phyloP scores from a whole-genome alignment of 2,329 filamentous ascomycete species.

The Macrophomina pseudophaseolina region DNA sequence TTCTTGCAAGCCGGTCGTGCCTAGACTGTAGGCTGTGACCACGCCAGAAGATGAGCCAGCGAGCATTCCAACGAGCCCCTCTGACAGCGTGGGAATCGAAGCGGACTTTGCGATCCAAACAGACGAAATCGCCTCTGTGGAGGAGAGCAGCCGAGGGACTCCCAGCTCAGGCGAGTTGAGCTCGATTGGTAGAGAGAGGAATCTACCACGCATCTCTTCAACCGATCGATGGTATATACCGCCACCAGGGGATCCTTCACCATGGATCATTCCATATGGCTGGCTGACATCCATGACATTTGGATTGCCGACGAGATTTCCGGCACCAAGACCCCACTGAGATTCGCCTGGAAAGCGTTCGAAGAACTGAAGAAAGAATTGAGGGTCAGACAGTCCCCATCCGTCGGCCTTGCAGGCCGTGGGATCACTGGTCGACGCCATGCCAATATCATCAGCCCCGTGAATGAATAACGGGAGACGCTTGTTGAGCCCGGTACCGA shows the following conservation, averaged over 20 bases:
- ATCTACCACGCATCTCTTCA: conserved; percentile 77
- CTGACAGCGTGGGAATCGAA: conserved; percentile 71
- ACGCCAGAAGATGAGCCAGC: conserved; percentile 83
- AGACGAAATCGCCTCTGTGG: conserved; percentile 73
- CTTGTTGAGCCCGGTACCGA: conserved; percentile 69
- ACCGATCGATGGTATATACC: conserved; percentile 76
- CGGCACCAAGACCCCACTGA: conserved; percentile 78
- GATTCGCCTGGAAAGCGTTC: conserved; percentile 75
- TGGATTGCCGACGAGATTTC: conserved; percentile 74
- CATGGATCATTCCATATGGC: conserved; percentile 79
- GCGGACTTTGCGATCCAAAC: conserved; percentile 91
- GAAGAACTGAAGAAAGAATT: conserved; percentile 75
- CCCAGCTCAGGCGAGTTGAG: conserved; percentile 69
- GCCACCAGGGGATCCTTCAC: conserved; percentile 85
- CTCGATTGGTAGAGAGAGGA: conserved; percentile 67
- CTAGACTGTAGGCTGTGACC: conserved; percentile 80
- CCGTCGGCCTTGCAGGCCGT: conserved; percentile 74
- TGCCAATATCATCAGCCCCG: conserved; percentile 77
- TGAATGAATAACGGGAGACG: conserved; percentile 81
- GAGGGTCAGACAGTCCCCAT: conserved; percentile 81
- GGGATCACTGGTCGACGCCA: conserved; percentile 83
- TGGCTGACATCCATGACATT: conserved; percentile 94
- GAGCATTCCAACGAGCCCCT: conserved; percentile 80
- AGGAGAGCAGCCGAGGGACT: conserved; percentile 75
- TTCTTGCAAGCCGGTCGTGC: conserved; percentile 62